These are phyloP conservation scores for Pleurotus salmoneostramineus DNA, from an alignment of 768 basidiomycete genomes.

Conservation along the genomic window DNA sequence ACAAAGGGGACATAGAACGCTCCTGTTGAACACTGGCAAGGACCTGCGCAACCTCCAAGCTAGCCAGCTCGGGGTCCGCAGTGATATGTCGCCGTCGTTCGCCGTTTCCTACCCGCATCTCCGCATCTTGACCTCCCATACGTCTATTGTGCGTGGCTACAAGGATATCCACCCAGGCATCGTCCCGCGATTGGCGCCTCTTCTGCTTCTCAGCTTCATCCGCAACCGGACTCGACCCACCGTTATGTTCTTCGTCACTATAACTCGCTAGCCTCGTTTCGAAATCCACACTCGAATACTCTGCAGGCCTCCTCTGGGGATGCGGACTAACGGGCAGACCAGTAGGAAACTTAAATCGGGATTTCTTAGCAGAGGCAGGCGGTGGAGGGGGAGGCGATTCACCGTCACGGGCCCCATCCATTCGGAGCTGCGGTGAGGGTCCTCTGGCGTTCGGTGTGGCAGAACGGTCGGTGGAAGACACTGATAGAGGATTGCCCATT, in stretches of 20 bases:
- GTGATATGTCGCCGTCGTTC: slow-evolving; percentile 25
- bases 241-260: slow-evolving; percentile 42
- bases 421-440: slow-evolving; percentile 8
- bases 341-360: slow-evolving; percentile 57
- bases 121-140: slow-evolving; percentile 52
- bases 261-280: slow-evolving; percentile 74
- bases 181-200: slow-evolving; percentile 51
- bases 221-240: slow-evolving; percentile 18
- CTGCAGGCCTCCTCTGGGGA: slow-evolving; percentile 57
- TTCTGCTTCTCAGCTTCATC: slow-evolving; percentile 41
- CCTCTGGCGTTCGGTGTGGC: slow-evolving; percentile 11
- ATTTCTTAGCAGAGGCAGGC: slow-evolving; percentile 27
- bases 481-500: not conserved
- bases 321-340: slow-evolving; percentile 46
- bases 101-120: slow-evolving; percentile 25
- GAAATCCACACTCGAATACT: slow-evolving; percentile 80
- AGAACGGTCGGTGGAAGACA: not conserved
- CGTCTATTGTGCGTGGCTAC: slow-evolving; percentile 56
- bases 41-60: slow-evolving; percentile 69
- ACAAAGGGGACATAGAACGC: slow-evolving; percentile 27
- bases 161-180: slow-evolving; percentile 87
- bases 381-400: slow-evolving; percentile 17
- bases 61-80: slow-evolving; percentile 66
- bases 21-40: slow-evolving; percentile 51
- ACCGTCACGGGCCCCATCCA: slow-evolving; percentile 7